These are phyloP conservation scores for Xylona heveae DNA, from an alignment of 495 filamentous ascomycete genomes.

Conservation along the genomic window DNA sequence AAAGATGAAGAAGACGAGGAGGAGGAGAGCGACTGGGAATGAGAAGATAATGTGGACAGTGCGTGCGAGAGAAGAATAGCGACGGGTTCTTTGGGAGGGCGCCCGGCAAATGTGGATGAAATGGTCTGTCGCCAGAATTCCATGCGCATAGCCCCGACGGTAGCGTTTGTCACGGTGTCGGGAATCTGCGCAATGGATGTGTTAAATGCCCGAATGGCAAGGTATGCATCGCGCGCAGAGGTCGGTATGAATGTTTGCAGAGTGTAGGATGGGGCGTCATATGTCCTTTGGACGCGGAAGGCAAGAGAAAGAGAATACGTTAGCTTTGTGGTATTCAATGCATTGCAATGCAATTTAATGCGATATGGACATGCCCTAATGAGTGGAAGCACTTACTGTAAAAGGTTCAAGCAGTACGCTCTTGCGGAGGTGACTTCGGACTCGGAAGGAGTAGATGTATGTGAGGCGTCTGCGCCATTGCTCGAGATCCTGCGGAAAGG, in stretches of 20 bases:
- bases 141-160: slow-evolving; percentile 67
- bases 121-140: slow-evolving; percentile 88
- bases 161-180: slow-evolving; percentile 61
- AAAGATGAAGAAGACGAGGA: too few species aligned
- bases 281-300: slow-evolving; percentile 30
- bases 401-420: slow-evolving; percentile 8
- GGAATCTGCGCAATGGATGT: slow-evolving; percentile 73
- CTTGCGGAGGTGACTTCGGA: slow-evolving; percentile 5
- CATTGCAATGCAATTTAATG: too few species aligned
- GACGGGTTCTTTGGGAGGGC: slow-evolving; percentile 74
- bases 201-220: slow-evolving; percentile 83
- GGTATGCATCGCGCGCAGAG: slow-evolving; percentile 52
- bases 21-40: too few species aligned
- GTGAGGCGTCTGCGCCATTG: too few species aligned
- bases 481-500: too few species aligned
- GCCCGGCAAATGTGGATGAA: slow-evolving; percentile 44
- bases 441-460: slow-evolving; percentile 1
- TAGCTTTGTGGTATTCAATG: background rate
- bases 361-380: too few species aligned
- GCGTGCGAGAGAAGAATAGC: slow-evolving; percentile 61
- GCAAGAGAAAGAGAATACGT: background rate
- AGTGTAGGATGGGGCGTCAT: slow-evolving; percentile 74
- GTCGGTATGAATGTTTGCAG: slow-evolving; percentile 64
- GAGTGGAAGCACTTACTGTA: background rate
- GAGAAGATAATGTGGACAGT: too few species aligned